These are phyloP conservation scores for Xylaria sp. DNA, from an alignment of 2,329 filamentous ascomycete genomes.

Conservation along the genomic window DNA sequence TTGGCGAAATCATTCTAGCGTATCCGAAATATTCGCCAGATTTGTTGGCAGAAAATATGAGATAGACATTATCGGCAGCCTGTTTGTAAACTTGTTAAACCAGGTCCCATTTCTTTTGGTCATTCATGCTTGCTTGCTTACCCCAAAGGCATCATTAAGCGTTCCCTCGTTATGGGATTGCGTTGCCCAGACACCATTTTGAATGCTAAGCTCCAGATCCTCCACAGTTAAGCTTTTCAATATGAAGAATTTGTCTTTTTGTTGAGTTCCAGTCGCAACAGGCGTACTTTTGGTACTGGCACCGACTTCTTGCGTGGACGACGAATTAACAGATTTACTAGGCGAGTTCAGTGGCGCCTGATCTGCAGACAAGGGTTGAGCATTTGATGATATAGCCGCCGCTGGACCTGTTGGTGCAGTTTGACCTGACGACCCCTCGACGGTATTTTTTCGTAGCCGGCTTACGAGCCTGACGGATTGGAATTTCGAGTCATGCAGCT, in stretches of 20 bases:
- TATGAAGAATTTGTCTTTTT: constrained; percentile 85
- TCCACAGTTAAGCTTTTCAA: constrained; percentile 93
- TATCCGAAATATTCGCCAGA: constrained; percentile 98
- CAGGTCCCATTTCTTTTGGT: background rate
- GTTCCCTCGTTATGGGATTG: constrained; percentile 91
- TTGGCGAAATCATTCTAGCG: constrained; percentile 86
- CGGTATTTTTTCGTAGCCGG: constrained; percentile 72
- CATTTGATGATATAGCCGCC: constrained; percentile 53
- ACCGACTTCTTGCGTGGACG: constrained; percentile 35
- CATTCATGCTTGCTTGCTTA: constrained; percentile 51
- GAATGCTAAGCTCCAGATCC: constrained; percentile 88
- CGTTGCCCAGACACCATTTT: constrained; percentile 91
- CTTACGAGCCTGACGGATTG: constrained; percentile 88
- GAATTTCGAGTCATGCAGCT: constrained; percentile 91
- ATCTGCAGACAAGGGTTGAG: constrained; percentile 39
- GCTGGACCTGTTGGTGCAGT: constrained; percentile 67
- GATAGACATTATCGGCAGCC: constrained; percentile 84
- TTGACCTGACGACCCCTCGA: constrained; percentile 55
- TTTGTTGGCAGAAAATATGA: constrained; percentile 97
- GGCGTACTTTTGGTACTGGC: constrained; percentile 35
- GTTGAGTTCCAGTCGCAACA: constrained; percentile 41
- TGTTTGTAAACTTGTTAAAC: constrained; percentile 52
- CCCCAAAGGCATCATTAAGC: constrained; percentile 85
- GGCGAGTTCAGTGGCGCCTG: constrained; percentile 32
- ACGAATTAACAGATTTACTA: constrained; percentile 31